Percentiles rank a stretch among this genome's conserved stretches.
Conservation (phyloP, 495 filamentous ascomycete species). For the Diplogelasinospora grovesii region DNA sequence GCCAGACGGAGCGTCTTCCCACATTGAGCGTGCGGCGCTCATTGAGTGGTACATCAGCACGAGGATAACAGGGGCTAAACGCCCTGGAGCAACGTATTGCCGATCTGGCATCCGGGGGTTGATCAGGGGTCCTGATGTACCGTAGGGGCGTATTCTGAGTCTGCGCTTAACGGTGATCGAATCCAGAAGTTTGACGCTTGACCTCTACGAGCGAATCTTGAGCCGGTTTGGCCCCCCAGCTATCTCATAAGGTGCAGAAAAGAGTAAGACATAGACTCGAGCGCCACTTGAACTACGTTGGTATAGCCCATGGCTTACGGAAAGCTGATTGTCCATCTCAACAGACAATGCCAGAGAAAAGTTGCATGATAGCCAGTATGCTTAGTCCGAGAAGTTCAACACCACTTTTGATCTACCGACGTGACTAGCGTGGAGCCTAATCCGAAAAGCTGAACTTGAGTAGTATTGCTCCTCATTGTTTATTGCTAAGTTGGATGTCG, state of each 20-base stretch:
- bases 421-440: constrained; percentile 10
- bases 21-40: constrained; percentile 12
- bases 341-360: background rate
- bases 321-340: constrained; percentile 1
- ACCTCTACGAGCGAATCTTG: constrained; percentile 4
- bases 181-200: constrained; percentile 10
- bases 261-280: background rate
- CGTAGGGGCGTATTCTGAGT: background rate
- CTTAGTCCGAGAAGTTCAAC: no score
- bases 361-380: no score
- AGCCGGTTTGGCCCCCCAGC: constrained; percentile 10
- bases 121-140: constrained; percentile 5
- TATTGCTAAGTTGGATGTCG: constrained; percentile 10
- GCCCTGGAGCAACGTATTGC: constrained; percentile 18
- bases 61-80: constrained; percentile 6
- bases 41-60: constrained; percentile 5
- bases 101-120: constrained; percentile 1
- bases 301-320: constrained; percentile 6
- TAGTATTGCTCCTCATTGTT: constrained; percentile 5
- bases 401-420: constrained; percentile 13
- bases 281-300: constrained; percentile 7
- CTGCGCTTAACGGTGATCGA: background rate
- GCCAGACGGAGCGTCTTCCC: constrained; percentile 14
- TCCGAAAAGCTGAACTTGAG: constrained; percentile 9
- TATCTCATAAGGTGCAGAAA: background rate